Conservation (phyloP, 2,329 filamentous ascomycete genomes). For the Gremmenia infestans region DNA sequence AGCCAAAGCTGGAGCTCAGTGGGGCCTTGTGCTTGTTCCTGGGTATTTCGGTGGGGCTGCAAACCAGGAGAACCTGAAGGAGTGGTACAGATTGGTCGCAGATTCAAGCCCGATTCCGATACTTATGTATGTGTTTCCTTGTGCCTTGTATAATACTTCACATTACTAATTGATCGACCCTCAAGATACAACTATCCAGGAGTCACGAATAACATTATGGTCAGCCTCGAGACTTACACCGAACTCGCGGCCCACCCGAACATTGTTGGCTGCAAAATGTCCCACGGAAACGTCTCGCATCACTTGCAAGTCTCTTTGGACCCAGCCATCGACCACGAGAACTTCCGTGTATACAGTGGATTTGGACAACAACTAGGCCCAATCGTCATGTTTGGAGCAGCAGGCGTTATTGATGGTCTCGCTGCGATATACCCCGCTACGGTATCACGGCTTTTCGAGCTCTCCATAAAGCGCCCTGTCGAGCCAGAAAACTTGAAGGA, state of each 20-base stretch:
- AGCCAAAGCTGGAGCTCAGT: slow-evolving; percentile 54
- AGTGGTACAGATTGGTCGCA: slow-evolving; percentile 56
- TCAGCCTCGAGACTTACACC: slow-evolving; percentile 51
- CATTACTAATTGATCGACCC: background rate
- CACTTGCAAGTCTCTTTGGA: slow-evolving; percentile 55
- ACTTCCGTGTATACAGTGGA: slow-evolving; percentile 57
- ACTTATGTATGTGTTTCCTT: slow-evolving; percentile 41
- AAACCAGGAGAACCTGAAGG: slow-evolving; percentile 50
- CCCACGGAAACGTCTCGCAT: slow-evolving; percentile 57
- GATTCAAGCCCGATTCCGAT: slow-evolving; percentile 56
- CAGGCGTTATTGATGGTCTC: slow-evolving; percentile 61
- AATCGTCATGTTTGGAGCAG: slow-evolving; percentile 55
- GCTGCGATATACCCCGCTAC: slow-evolving; percentile 58
- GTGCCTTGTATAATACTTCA: background rate
- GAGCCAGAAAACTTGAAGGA: slow-evolving; percentile 39
- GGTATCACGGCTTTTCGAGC: slow-evolving; percentile 49
- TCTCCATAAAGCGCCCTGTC: slow-evolving; percentile 35
- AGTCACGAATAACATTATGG: slow-evolving; percentile 57
- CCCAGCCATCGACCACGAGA: slow-evolving; percentile 50
- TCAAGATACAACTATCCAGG: slow-evolving; percentile 50
- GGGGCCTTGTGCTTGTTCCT: slow-evolving; percentile 56
- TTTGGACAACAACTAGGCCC: slow-evolving; percentile 59
- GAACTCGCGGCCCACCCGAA: slow-evolving; percentile 54
- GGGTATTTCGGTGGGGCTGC: slow-evolving; percentile 56
- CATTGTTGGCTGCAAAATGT: slow-evolving; percentile 64